phyloP scores from a whole-genome alignment of 306 rosid genomes.

The Betula pendula region DNA sequence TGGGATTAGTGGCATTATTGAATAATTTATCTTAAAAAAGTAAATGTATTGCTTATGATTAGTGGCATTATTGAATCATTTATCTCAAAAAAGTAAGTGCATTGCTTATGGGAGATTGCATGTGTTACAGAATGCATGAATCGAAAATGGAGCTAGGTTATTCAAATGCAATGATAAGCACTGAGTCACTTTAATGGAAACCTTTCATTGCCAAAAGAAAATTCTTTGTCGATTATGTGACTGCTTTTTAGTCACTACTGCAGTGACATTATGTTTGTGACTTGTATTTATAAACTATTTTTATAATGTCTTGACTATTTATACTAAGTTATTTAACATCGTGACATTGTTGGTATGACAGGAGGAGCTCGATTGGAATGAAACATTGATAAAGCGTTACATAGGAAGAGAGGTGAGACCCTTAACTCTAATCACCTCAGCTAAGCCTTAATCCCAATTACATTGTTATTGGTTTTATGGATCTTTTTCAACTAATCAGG shows the following conservation, averaged over 20 bases:
- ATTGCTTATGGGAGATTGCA: no score
- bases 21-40: no score
- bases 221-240: not conserved
- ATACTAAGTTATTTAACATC: not conserved
- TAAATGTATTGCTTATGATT: not conserved
- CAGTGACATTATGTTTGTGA: not conserved
- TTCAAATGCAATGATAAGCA: not conserved
- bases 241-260: not conserved
- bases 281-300: not conserved
- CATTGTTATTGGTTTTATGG: not conserved
- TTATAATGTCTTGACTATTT: constrained; percentile 12
- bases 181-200: not conserved
- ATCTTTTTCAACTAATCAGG: not conserved
- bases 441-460: not conserved
- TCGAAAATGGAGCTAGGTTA: not conserved
- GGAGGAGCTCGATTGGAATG: constrained; percentile 92
- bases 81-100: not conserved
- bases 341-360: constrained; percentile 37
- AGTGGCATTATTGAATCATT: not conserved
- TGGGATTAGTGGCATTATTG: no score
- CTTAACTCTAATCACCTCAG: not conserved
- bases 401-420: constrained; percentile 80
- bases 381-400: constrained; percentile 64
- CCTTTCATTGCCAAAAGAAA: not conserved
- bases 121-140: not conserved